A percentile compares a stretch with the other conserved stretches of the same genome.
Evolutionary conservation across 768 basidiomycete species (phyloP).

Genomic region (Auricularia heimuer): DNA sequence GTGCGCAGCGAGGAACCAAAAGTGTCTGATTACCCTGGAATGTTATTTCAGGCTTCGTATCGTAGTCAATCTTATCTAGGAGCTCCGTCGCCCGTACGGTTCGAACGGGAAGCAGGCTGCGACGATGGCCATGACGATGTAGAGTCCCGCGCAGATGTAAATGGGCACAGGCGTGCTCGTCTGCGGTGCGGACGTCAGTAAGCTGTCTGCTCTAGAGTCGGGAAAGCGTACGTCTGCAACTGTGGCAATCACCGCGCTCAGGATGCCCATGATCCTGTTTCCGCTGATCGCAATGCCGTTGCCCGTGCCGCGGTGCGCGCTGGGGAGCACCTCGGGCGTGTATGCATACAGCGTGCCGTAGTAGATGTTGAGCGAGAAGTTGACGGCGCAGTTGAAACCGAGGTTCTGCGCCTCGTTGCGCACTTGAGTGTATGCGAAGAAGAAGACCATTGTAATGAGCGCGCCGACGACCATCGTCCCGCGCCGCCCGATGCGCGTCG

Average conservation of each 20-base stretch:
- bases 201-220: background rate
- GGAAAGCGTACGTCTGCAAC: background rate
- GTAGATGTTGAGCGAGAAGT: conserved; percentile 1
- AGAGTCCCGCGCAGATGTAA: conserved; percentile 20
- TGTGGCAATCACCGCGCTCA: background rate
- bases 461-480: conserved; percentile 28
- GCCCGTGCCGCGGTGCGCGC: conserved; percentile 31
- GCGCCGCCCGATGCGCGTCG: conserved; percentile 24
- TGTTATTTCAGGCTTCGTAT: too few species aligned
- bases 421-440: conserved; percentile 37
- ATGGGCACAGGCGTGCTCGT: conserved; percentile 16
- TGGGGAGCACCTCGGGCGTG: conserved; percentile 52
- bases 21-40: too few species aligned
- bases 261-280: background rate
- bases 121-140: conserved; percentile 17
- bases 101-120: conserved; percentile 20
- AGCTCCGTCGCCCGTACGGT: conserved; percentile 1
- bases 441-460: conserved; percentile 33
- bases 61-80: background rate
- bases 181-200: background rate
- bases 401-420: background rate
- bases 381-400: background rate
- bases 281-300: background rate
- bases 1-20: too few species aligned
- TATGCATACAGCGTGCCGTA: conserved; percentile 35